Base-by-base conservation (phyloP, 1,284 basidiomycete species). In the Gymnopus androsaceus region DNA sequence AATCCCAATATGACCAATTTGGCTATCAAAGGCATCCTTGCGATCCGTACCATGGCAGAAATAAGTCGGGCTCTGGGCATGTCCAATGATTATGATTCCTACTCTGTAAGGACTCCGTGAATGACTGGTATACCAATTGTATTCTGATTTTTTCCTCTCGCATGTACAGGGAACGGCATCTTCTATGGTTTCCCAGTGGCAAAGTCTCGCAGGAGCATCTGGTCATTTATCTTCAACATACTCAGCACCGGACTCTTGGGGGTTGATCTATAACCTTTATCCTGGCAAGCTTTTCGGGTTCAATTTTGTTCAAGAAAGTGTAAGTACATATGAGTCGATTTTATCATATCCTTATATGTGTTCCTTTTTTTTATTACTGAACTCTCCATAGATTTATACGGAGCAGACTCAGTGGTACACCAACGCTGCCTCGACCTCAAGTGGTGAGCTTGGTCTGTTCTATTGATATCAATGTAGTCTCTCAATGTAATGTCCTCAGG, bases 191-290 rank as follows among this genome's bases (percentile, higher is more conserved):
- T 48, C 47, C 34, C 56, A 64, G 33, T 72, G 69, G 68, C 57
- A 61, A 36, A 53, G 15, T 14, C 49, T 62, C 11, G 67, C 67
- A 0, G 54, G 64, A 21, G 44, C 60, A 11, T 47, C 58, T 27
- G 63, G 61, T 19, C 65, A 65, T 58, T 59, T 69, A 15, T 54
- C 56, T 11, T 64, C 68, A 21, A 59, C 40, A 4, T 75, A 72
- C 50, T n/a, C n/a, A n/a, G 44, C 61, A 7, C 12, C 59, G 0
- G 47, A 54, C 7, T 67, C 70, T 3, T 75, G 68, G 67, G 69
- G 72, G 0, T 51, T 76, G 23, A 68, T 76, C 50, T 82, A 82
- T 62, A 83, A 82, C 55, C 56, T 82, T 15, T 78, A 73, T 55
- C 71, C 75, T 12, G 79, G 81, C 57, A 68, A 68, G 53, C 62